A percentile compares a stretch with the other conserved stretches of the same genome.
phyloP scores from a whole-genome alignment of 441 rosid genomes.

The Mallotus japonicus region DNA sequence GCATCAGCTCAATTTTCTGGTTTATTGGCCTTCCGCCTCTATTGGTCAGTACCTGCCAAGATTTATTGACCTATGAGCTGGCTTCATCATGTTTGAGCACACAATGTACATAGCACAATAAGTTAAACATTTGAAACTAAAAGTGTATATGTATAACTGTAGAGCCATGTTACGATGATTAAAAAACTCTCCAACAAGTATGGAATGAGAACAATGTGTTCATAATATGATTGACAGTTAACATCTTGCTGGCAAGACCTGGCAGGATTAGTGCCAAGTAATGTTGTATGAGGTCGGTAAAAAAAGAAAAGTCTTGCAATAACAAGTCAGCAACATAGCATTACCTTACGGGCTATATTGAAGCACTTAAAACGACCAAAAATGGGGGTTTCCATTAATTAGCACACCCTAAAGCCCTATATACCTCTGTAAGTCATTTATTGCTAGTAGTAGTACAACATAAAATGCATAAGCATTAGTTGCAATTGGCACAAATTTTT shows the following conservation, averaged over 20 bases:
- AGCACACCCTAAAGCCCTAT: neutral
- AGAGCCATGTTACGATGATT: neutral
- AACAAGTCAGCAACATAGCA: neutral
- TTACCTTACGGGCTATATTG: neutral
- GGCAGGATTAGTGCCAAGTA: neutral
- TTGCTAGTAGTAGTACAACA: too few species aligned
- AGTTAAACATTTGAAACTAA: slow-evolving; percentile 6
- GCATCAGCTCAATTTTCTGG: slow-evolving; percentile 4
- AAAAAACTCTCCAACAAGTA: slow-evolving; percentile 9
- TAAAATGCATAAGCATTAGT: too few species aligned
- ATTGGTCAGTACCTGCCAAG: slow-evolving; percentile 11
- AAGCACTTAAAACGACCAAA: neutral
- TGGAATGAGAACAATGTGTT: slow-evolving; percentile 7
- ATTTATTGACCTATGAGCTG: slow-evolving; percentile 15
- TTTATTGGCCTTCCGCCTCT: neutral
- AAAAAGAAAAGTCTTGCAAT: neutral
- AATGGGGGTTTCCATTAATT: slow-evolving; percentile 1
- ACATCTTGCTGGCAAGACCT: slow-evolving; percentile 24
- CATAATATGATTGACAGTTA: slow-evolving; percentile 26
- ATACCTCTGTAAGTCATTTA: too few species aligned
- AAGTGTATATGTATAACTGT: neutral
- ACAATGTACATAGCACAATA: neutral
- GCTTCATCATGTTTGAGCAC: slow-evolving; percentile 10
- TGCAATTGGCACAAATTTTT: neutral
- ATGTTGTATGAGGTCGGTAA: neutral